These are phyloP conservation scores for Gossypium lobatum DNA, from an alignment of 441 rosid species.

Conservation along the genomic window DNA sequence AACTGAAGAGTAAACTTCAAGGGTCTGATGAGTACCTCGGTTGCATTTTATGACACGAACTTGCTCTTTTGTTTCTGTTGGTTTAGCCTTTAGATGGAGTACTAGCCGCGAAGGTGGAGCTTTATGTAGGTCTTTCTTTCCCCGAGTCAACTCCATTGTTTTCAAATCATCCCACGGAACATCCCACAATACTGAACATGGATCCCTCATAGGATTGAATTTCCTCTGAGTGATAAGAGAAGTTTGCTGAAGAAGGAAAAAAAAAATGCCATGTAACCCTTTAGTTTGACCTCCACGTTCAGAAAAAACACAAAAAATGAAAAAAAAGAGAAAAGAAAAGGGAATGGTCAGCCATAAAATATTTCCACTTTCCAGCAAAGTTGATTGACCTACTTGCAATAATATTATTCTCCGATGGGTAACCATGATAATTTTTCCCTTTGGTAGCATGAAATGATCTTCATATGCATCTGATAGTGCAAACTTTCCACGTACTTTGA, in stretches of 20 bases:
- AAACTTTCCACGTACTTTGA: constrained; percentile 92
- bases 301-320: not conserved
- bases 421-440: constrained; percentile 66
- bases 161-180: constrained; percentile 60
- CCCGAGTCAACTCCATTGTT: constrained; percentile 79
- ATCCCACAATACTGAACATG: constrained; percentile 90
- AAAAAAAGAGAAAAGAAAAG: not conserved
- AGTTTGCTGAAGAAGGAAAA: constrained; percentile 57
- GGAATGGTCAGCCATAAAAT: not conserved
- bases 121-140: constrained; percentile 76
- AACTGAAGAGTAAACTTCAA: constrained; percentile 67
- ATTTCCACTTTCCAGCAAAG: constrained; percentile 9
- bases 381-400: constrained; percentile 67
- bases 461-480: constrained; percentile 94
- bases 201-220: constrained; percentile 86
- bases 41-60: constrained; percentile 66
- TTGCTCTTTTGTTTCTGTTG: constrained; percentile 69
- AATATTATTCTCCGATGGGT: constrained; percentile 84
- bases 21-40: constrained; percentile 67
- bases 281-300: not conserved
- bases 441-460: constrained; percentile 85
- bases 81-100: constrained; percentile 48
- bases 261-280: constrained; percentile 3
- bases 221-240: constrained; percentile 79
- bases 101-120: constrained; percentile 67